Base-by-base conservation (phyloP, 768 basidiomycete genomes). In the Mycena floridula region DNA sequence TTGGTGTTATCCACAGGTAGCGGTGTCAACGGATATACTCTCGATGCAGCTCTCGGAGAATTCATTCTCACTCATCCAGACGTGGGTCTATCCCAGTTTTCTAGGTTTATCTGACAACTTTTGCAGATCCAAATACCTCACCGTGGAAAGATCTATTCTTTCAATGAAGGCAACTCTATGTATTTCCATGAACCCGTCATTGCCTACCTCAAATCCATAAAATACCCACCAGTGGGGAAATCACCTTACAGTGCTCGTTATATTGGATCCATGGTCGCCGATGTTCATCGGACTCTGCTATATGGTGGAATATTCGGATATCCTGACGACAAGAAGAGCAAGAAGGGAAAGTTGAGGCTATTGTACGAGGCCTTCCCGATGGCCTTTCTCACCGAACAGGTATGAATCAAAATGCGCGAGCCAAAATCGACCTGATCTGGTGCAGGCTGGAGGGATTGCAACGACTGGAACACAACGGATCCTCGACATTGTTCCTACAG, bases 221-320 rank as follows among this genome's bases (percentile, higher is more conserved):
- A 99, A 67, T 92, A 77, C 62, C 94, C 95, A 1, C 61, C 78
- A 37, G 63, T 76, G 39, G 82, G 81, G 25, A 92, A 84, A 63
- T 69, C 79, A 21, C 94, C 95, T 8, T 95, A 96, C 60, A 90
- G 86, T 50, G 83, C 89, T 51, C 80, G 92, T 49, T 84, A 99
- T 67, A 96, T 98, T 60, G 96, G 96, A 22, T 94, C 91, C 49
- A 99, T 99, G 96, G 96, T 98, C 25, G 94, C 95, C 42, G 95
- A 99, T 65, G 95, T 97, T 21, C 93, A 96, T 66, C 77, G 95
- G 54, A 99, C 95, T 6, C 68, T 99, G 25, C 73, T 99, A 3
- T 99, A 99, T 59, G 96, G 96, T 21, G 96, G 96, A 35, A 98
- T 99, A 57, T 99, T 99, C 56, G 95, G 93, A 7, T 99, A 99